A percentile compares a stretch with the other conserved stretches of the same genome.
Conservation (phyloP, 73 alveolate genomes). For the Tetrahymena borealis region DNA sequence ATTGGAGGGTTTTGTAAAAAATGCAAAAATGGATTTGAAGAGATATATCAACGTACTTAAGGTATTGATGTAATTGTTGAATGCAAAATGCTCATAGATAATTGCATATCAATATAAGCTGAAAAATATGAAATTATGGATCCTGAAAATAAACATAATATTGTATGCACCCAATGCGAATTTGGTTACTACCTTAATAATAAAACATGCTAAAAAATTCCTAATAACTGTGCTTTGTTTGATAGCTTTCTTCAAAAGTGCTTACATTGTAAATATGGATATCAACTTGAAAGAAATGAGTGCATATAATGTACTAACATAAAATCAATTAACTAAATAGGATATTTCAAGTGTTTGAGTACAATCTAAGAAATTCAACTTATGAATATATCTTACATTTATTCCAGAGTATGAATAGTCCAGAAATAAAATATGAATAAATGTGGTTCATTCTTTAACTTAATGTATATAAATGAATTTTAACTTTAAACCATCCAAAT, state of each 20-base stretch:
- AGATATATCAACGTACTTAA: background rate
- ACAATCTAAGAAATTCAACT: background rate
- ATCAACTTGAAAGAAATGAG: background rate
- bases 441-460: too few species aligned
- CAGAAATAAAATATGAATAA: too few species aligned
- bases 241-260: background rate
- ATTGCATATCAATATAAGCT: too few species aligned
- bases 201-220: background rate
- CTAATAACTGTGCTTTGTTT: background rate
- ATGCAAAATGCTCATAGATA: background rate
- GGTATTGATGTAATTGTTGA: background rate
- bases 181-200: background rate
- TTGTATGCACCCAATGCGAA: background rate
- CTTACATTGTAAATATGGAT: background rate
- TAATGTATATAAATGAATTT: too few species aligned
- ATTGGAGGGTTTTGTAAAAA: background rate
- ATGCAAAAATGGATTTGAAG: background rate
- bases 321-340: background rate
- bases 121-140: too few species aligned
- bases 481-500: too few species aligned
- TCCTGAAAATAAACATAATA: background rate
- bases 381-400: background rate
- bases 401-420: background rate
- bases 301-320: background rate
- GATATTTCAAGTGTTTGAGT: background rate